Evolutionary conservation across 257 asterid genomes (phyloP).

Genomic region (Nyctanthes arbortristis): DNA sequence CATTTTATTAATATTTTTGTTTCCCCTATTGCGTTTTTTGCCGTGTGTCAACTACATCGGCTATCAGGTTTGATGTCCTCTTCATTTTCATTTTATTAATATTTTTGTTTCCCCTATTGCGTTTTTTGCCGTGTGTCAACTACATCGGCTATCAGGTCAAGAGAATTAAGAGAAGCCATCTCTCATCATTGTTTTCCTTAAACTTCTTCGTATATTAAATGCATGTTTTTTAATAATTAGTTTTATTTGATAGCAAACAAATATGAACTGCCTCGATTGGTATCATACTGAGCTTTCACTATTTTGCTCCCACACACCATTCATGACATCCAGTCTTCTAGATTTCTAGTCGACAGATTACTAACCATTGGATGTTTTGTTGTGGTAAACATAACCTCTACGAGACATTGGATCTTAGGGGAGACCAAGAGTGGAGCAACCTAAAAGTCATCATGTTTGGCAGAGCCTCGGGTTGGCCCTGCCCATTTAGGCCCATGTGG

Average conservation of each 20-base stretch:
- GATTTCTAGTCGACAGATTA: not conserved
- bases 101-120: not conserved
- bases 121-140: too few species aligned
- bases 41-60: too few species aligned
- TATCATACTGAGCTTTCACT: not conserved
- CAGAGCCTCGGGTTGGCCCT: too few species aligned
- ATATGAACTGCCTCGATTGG: not conserved
- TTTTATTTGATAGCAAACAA: not conserved
- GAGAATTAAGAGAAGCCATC: slow-evolving; percentile 2
- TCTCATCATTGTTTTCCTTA: not conserved
- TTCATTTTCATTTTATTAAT: not conserved
- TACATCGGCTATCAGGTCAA: not conserved
- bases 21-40: not conserved
- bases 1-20: not conserved
- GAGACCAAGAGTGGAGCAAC: not conserved
- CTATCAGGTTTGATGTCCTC: not conserved
- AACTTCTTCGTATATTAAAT: slow-evolving; percentile 9
- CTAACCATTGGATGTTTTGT: not conserved
- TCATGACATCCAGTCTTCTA: not conserved
- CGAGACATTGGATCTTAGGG: not conserved
- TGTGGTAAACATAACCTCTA: not conserved
- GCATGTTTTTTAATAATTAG: not conserved
- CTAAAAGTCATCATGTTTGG: slow-evolving; percentile 10
- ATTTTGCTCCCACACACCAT: slow-evolving; percentile 3
- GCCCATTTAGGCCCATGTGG: too few species aligned